Conservation (phyloP, 495 filamentous ascomycete genomes). For the Penicillium canariense region DNA sequence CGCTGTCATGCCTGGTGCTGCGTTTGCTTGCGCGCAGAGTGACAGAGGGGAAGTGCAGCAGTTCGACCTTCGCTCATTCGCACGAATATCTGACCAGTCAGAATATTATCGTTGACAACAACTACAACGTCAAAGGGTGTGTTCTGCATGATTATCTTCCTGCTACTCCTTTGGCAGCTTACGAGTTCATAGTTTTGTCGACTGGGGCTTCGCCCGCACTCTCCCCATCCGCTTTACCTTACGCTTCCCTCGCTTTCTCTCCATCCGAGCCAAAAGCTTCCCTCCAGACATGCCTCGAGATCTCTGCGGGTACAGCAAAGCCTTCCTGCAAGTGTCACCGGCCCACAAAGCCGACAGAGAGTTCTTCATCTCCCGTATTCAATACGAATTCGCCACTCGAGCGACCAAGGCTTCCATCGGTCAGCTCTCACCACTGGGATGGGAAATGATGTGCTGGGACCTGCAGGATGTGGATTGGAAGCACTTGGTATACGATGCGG, state of each 20-base stretch:
- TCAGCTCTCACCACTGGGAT: background rate
- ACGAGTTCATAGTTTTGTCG: background rate
- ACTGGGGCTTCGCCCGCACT: background rate
- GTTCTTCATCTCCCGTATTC: background rate
- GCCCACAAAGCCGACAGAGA: background rate
- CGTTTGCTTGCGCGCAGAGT: background rate
- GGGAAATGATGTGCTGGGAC: background rate
- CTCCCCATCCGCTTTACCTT: constrained; percentile 1
- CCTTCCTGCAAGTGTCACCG: background rate
- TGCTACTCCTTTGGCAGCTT: background rate
- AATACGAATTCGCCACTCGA: background rate
- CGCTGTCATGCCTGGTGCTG: background rate
- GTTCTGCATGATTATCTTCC: background rate
- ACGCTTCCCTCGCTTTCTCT: background rate
- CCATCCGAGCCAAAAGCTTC: background rate
- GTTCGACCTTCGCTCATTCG: background rate
- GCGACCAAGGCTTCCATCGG: background rate
- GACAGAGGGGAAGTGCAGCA: background rate
- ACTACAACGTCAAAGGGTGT: background rate
- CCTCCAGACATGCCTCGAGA: background rate
- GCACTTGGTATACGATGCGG: background rate
- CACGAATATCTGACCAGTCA: background rate
- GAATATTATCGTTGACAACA: constrained; percentile 1
- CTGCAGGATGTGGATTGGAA: background rate
- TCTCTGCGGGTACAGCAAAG: background rate